Base-by-base conservation (phyloP, 192 early-diverging fungal genomes). In the Mycoemilia scoparia region DNA sequence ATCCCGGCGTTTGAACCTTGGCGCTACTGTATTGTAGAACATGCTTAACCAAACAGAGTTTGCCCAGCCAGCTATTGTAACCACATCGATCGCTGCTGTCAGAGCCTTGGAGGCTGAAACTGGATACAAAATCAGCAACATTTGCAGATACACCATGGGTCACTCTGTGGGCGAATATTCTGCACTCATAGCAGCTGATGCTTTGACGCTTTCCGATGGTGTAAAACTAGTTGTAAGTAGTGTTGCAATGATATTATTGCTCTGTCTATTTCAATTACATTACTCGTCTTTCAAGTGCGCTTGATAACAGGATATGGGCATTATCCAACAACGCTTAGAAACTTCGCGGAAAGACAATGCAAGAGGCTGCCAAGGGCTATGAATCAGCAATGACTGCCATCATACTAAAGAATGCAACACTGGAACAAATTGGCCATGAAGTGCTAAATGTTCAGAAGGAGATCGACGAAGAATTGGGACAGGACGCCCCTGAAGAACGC, bases 141-240 rank as follows among this genome's bases (percentile, higher is more conserved):
- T 69, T 12, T 87, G 77, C 47, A 74, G 76, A 3, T 79, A 75
- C 63, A 76, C 79, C 0, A 60, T 93, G 29, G 92, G 92, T 4
- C 92, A 97, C 42, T 87, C 84, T 15, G 62, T 97, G 4, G 92
- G 92, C 13, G 92, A 97, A 55, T 97, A 93, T 39, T 65, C 71
- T 12, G 77, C 79, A 3, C 59, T 83, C 12, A 69, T 79, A 12
- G 79, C 76, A 3, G 69, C 79, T 9, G 61, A 66, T 17, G 60
- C 73, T 1, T 27, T 82, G 24, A 57, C 73, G 2, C 57, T 97
- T 14, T 38, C 45, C 2, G 86, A 97, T 49, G 87, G 84, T 15
- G 70, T 93, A 31, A 72, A 71, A 21, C 60, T 97, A 26, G 87
- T 92, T 26, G 75, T 78, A 41, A 22, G n/a, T n/a, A n/a, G 71